Percentiles rank a stretch among this genome's conserved stretches.
phyloP scores from a whole-genome alignment of 2,329 filamentous ascomycete genomes.

The Salinomyces thailandicus region DNA sequence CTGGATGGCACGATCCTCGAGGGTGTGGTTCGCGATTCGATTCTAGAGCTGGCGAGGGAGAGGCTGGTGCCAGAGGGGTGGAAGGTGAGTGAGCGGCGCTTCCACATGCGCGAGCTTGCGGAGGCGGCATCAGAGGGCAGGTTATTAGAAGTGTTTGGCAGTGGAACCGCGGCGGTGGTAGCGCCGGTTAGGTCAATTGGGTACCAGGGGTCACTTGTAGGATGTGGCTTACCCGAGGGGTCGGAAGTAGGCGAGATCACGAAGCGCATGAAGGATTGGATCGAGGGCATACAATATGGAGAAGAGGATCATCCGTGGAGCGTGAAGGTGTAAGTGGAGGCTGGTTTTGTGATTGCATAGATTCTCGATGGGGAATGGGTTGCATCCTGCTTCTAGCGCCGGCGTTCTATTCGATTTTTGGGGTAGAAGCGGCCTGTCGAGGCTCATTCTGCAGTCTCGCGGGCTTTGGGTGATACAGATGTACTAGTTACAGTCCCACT shows the following conservation, averaged over 20 bases:
- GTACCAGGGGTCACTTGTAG: conserved; percentile 71
- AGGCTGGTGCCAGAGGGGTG: conserved; percentile 75
- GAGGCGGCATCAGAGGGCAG: conserved; percentile 76
- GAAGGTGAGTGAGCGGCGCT: conserved; percentile 79
- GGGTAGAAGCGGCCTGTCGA: too few species aligned
- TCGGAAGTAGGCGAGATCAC: conserved; percentile 86
- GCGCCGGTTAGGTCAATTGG: conserved; percentile 80
- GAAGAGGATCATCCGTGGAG: conserved; percentile 91
- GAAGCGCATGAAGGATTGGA: conserved; percentile 87
- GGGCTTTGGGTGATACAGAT: too few species aligned
- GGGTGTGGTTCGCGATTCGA: conserved; percentile 85
- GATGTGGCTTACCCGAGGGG: conserved; percentile 61
- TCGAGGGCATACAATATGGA: conserved; percentile 89
- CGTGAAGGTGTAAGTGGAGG: conserved; percentile 1
- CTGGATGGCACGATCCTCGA: conserved; percentile 94
- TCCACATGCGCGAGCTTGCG: conserved; percentile 76
- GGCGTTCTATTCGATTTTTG: too few species aligned
- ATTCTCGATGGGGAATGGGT: too few species aligned
- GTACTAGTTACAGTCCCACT: too few species aligned
- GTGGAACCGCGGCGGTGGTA: conserved; percentile 89
- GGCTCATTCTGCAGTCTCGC: too few species aligned
- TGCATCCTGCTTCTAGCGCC: background rate
- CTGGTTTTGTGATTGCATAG: background rate
- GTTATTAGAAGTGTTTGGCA: conserved; percentile 83
- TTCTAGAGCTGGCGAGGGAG: conserved; percentile 77